phyloP scores from a whole-genome alignment of 1,139 yeast genomes.

The Nakaseomyces uthaithaninus region DNA sequence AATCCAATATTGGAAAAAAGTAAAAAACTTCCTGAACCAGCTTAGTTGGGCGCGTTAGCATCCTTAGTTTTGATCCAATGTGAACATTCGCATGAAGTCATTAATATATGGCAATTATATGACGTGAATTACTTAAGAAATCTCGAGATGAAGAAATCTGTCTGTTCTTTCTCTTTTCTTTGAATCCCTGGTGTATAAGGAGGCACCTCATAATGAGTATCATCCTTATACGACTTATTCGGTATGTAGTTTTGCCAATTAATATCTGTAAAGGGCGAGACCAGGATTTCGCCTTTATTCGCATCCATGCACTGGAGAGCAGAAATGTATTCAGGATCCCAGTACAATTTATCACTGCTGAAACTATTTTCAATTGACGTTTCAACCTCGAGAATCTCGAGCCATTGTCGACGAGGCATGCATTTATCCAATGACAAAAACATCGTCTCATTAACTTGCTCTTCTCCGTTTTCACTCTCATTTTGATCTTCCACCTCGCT shows the following conservation, averaged over 20 bases:
- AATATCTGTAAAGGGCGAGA: constrained; percentile 6
- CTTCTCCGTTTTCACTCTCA: constrained; percentile 10
- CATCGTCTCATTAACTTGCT: constrained; percentile 33
- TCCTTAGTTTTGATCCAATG: too few relatives aligned
- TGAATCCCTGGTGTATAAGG: constrained; percentile 12
- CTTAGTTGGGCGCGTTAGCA: too few relatives aligned
- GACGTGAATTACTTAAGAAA: neutral
- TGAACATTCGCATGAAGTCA: too few relatives aligned
- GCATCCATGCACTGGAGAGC: constrained; percentile 33
- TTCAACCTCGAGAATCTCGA: constrained; percentile 41
- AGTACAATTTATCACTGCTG: constrained; percentile 19
- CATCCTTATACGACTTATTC: constrained; percentile 9
- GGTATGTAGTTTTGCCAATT: constrained; percentile 9
- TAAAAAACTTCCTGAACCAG: too few relatives aligned
- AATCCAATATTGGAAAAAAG: too few relatives aligned
- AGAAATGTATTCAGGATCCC: constrained; percentile 43
- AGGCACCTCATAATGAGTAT: constrained; percentile 16
- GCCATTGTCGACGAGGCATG: constrained; percentile 48
- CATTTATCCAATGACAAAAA: constrained; percentile 86
- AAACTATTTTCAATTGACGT: constrained; percentile 27
- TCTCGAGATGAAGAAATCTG: constrained; percentile 9
- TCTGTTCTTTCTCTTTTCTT: constrained; percentile 14
- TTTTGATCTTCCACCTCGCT: constrained; percentile 10
- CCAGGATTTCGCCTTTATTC: constrained; percentile 5
- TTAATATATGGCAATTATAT: too few relatives aligned